These are phyloP conservation scores for Wickerhamiella musiphila DNA, from an alignment of 805 yeast genomes.

Conservation along the genomic window DNA sequence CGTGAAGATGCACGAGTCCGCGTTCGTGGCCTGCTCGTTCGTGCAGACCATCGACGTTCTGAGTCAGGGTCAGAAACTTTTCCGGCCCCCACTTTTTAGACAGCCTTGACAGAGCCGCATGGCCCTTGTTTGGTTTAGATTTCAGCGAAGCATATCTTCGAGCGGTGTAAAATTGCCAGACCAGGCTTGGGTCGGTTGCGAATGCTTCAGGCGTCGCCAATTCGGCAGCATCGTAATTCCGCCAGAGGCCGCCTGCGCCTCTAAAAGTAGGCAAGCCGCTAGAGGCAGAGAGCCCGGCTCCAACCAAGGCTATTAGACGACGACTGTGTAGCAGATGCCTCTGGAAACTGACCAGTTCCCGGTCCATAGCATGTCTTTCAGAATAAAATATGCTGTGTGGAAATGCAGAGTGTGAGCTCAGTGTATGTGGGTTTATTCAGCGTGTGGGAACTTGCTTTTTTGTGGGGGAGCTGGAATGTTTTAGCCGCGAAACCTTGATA, in stretches of 20 bases:
- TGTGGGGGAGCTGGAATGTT: no score
- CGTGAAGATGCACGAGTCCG: conserved; percentile 53
- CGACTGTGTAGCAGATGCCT: conserved; percentile 18
- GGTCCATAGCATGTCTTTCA: no score
- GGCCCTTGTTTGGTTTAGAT: conserved; percentile 63
- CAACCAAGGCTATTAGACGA: conserved; percentile 34
- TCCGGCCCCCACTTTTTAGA: conserved; percentile 23
- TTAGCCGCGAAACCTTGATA: no score
- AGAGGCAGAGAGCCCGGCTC: conserved; percentile 67
- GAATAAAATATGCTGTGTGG: no score
- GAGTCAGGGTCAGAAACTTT: conserved; percentile 52
- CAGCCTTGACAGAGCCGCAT: conserved; percentile 46
- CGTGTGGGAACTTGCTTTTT: no score
- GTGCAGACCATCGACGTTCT: conserved; percentile 67
- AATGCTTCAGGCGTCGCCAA: conserved; percentile 88
- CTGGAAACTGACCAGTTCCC: conserved; percentile 23
- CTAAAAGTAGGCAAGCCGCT: conserved; percentile 65
- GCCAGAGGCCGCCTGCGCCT: conserved; percentile 63
- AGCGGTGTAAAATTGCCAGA: conserved; percentile 76
- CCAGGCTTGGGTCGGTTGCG: conserved; percentile 62
- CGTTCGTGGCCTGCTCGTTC: conserved; percentile 45
- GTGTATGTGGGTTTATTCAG: no score
- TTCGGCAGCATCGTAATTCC: conserved; percentile 59
- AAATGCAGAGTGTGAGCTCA: no score
- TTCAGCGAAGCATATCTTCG: conserved; percentile 45